These are phyloP conservation scores for Citrus maxima DNA, from an alignment of 345 rosid species.

Conservation along the genomic window DNA sequence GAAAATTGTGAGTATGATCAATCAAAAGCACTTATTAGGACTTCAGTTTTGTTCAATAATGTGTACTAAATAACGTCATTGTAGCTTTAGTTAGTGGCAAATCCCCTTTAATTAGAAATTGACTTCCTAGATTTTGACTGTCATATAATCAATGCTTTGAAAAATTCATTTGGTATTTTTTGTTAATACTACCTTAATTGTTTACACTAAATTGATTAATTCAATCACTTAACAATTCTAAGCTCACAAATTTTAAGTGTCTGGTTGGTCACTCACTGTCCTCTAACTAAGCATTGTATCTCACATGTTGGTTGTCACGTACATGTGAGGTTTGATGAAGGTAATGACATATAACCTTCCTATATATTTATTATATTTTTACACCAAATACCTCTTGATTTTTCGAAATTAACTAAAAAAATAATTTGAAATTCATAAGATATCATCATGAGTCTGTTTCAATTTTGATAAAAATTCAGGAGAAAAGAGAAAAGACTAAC, in stretches of 20 bases:
- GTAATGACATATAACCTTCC: slow-evolving; percentile 31
- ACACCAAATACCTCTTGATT: not conserved
- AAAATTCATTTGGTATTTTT: not conserved
- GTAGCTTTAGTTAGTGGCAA: slow-evolving; percentile 15
- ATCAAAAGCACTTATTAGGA: not conserved
- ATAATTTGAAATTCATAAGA: too few relatives aligned
- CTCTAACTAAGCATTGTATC: not conserved
- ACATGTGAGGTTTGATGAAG: slow-evolving; percentile 31
- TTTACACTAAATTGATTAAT: not conserved
- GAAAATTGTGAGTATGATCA: not conserved
- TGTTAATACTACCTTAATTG: not conserved
- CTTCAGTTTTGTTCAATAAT: not conserved
- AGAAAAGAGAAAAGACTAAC: too few relatives aligned
- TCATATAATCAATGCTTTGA: not conserved
- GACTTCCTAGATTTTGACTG: not conserved
- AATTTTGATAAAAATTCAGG: too few relatives aligned
- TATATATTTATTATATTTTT: not conserved
- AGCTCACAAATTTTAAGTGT: not conserved
- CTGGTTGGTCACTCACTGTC: slow-evolving; percentile 10
- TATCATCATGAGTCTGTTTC: too few relatives aligned
- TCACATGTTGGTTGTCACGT: slow-evolving; percentile 33
- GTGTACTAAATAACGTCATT: not conserved
- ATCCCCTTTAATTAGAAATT: slow-evolving; percentile 18
- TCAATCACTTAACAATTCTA: not conserved
- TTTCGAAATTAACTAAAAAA: not conserved